These are phyloP conservation scores for Monilinia vaccinii-corymbosi DNA, from an alignment of 2,329 filamentous ascomycete genomes.

Conservation along the genomic window DNA sequence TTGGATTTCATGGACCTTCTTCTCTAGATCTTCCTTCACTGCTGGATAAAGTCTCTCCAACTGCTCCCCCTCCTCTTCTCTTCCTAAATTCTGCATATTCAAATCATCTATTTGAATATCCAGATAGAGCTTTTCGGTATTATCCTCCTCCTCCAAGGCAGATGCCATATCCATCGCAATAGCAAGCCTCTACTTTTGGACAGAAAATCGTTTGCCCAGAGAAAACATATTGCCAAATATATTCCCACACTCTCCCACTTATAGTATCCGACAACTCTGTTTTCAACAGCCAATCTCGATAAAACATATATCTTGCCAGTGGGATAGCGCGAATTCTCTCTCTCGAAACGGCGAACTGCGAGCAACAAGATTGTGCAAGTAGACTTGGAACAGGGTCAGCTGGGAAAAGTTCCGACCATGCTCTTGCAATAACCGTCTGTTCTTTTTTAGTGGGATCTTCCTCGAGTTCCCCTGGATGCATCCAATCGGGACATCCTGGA, in stretches of 20 bases:
- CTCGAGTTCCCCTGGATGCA: slow-evolving; percentile 30
- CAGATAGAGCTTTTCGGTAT: slow-evolving; percentile 9
- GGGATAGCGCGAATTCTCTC: slow-evolving; percentile 41
- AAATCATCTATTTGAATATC: not conserved
- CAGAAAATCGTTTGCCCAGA: slow-evolving; percentile 36
- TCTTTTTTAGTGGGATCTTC: slow-evolving; percentile 6
- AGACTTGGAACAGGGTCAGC: slow-evolving; percentile 33
- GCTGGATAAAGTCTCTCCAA: slow-evolving; percentile 11
- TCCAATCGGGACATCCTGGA: slow-evolving; percentile 45
- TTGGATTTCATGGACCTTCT: slow-evolving; percentile 12
- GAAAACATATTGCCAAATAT: slow-evolving; percentile 58
- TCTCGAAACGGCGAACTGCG: slow-evolving; percentile 53
- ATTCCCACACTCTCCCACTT: slow-evolving; percentile 54
- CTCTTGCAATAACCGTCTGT: slow-evolving; percentile 19
- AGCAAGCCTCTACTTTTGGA: slow-evolving; percentile 23
- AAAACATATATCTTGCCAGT: slow-evolving; percentile 44
- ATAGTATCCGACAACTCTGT: slow-evolving; percentile 44
- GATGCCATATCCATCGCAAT: slow-evolving; percentile 28
- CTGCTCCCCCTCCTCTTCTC: not conserved
- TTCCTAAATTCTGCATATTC: not conserved
- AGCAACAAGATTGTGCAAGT: slow-evolving; percentile 50
- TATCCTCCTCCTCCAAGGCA: slow-evolving; percentile 26
- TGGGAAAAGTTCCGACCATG: slow-evolving; percentile 30
- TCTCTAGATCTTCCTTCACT: slow-evolving; percentile 11
- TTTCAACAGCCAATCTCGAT: slow-evolving; percentile 50